These are phyloP conservation scores for Blastocystis sp. DNA, from an alignment of 352 stramenopile species.

Conservation along the genomic window DNA sequence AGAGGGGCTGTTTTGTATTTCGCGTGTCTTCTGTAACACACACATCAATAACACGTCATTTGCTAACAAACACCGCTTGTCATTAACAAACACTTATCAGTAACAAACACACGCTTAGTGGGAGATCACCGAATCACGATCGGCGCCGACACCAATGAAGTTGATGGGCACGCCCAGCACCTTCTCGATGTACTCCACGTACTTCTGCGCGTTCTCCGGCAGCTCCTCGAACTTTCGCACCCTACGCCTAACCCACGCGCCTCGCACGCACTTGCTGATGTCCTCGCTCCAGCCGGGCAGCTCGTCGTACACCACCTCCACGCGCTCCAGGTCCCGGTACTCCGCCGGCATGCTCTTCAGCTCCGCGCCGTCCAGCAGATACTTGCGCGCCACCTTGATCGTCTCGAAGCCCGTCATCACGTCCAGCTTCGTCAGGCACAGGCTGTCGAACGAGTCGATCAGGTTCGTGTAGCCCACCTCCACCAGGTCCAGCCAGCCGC, in stretches of 20 bases:
- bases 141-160: conserved; percentile 95
- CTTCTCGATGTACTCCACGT: conserved; percentile 93
- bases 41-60: too few relatives aligned
- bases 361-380: conserved; percentile 58
- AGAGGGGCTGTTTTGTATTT: too few relatives aligned
- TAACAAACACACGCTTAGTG: conserved; percentile 46
- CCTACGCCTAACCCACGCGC: conserved; percentile 71
- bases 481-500: conserved; percentile 89
- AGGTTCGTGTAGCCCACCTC: conserved; percentile 87
- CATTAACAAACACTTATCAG: not conserved
- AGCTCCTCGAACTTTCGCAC: conserved; percentile 92
- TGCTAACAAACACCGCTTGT: not conserved
- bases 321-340: conserved; percentile 68
- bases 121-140: conserved; percentile 76
- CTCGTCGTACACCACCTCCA: conserved; percentile 73
- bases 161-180: conserved; percentile 90
- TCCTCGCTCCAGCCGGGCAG: conserved; percentile 89
- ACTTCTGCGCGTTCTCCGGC: conserved; percentile 87
- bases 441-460: conserved; percentile 89
- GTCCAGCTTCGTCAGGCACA: conserved; percentile 99
- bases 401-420: conserved; percentile 92
- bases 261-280: conserved; percentile 77
- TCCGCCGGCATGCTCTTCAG: conserved; percentile 30
- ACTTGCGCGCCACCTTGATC: conserved; percentile 74
- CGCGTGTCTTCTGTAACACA: too few relatives aligned